Percentiles rank a stretch among this genome's conserved stretches.
Conservation (phyloP, 2,329 filamentous ascomycete species). For the Hypoxylon rubiginosum region DNA sequence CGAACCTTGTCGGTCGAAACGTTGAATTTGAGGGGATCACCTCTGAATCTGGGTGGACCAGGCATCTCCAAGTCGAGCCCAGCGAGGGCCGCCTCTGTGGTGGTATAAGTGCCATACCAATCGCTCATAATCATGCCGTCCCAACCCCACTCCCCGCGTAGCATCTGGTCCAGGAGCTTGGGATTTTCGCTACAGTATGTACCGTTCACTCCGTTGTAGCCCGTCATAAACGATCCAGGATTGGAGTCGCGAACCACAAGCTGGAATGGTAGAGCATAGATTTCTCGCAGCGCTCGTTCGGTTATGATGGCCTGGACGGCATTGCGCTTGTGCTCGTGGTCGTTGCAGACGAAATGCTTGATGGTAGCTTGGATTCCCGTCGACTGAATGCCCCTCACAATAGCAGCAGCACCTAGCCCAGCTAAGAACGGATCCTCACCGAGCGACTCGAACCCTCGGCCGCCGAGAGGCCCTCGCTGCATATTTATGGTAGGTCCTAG, state of each 20-base stretch:
- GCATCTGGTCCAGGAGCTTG: slow-evolving; percentile 63
- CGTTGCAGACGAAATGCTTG: slow-evolving; percentile 74
- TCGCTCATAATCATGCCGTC: slow-evolving; percentile 71
- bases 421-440: slow-evolving; percentile 70
- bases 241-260: slow-evolving; percentile 65
- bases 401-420: slow-evolving; percentile 66
- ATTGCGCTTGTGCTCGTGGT: slow-evolving; percentile 71
- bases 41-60: slow-evolving; percentile 65
- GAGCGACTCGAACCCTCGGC: slow-evolving; percentile 71
- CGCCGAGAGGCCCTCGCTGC: slow-evolving; percentile 71
- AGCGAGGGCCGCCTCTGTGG: slow-evolving; percentile 63
- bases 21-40: slow-evolving; percentile 65
- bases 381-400: slow-evolving; percentile 68
- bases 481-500: slow-evolving; percentile 75
- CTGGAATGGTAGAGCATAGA: slow-evolving; percentile 71
- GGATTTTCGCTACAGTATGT: slow-evolving; percentile 67
- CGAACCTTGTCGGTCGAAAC: slow-evolving; percentile 69
- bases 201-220: slow-evolving; percentile 71
- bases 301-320: slow-evolving; percentile 68
- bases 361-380: slow-evolving; percentile 69
- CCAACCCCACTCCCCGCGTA: slow-evolving; percentile 71
- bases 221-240: slow-evolving; percentile 70
- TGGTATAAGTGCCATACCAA: slow-evolving; percentile 71
- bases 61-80: slow-evolving; percentile 73
- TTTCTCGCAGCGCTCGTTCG: slow-evolving; percentile 69